Conservation (phyloP, 1,139 yeast species). For the Yamadazyma diospyri region DNA sequence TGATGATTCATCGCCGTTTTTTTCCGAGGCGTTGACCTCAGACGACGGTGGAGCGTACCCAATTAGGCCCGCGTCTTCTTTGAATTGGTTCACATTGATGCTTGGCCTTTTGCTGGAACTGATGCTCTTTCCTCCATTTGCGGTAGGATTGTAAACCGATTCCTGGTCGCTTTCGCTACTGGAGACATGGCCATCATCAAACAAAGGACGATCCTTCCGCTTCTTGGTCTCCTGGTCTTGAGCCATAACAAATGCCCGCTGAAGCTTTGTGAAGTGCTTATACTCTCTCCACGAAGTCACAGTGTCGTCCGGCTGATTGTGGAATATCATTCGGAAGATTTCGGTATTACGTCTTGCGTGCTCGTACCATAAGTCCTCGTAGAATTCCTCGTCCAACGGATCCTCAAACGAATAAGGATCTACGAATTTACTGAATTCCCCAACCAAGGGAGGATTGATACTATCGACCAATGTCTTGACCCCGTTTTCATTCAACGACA, state of each 20-base stretch:
- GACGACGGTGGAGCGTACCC: slow-evolving; percentile 36
- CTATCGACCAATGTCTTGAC: slow-evolving; percentile 41
- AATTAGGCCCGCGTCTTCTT: slow-evolving; percentile 33
- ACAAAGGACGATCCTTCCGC: slow-evolving; percentile 20
- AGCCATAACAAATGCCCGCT: slow-evolving; percentile 51
- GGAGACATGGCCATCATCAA: slow-evolving; percentile 10
- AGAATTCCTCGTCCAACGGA: slow-evolving; percentile 75
- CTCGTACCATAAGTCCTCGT: slow-evolving; percentile 84
- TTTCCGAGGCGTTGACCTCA: background rate
- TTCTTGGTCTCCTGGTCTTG: slow-evolving; percentile 40
- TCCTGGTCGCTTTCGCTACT: slow-evolving; percentile 12
- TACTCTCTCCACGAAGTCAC: slow-evolving; percentile 90
- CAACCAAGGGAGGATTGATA: slow-evolving; percentile 29
- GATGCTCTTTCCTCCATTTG: background rate
- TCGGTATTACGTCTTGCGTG: slow-evolving; percentile 82
- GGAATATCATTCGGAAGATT: slow-evolving; percentile 80
- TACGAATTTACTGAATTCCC: slow-evolving; percentile 46
- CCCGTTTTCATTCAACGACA: slow-evolving; percentile 44
- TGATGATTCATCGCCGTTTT: slow-evolving; percentile 33
- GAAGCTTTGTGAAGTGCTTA: slow-evolving; percentile 60
- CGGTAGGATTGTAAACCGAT: slow-evolving; percentile 6
- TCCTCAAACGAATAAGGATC: slow-evolving; percentile 90
- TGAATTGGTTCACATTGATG: slow-evolving; percentile 22
- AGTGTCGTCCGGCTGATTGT: slow-evolving; percentile 89
- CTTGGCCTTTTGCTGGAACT: slow-evolving; percentile 5